Evolutionary conservation across 805 yeast species (phyloP).

Genomic region (Ogataea saltuana): DNA sequence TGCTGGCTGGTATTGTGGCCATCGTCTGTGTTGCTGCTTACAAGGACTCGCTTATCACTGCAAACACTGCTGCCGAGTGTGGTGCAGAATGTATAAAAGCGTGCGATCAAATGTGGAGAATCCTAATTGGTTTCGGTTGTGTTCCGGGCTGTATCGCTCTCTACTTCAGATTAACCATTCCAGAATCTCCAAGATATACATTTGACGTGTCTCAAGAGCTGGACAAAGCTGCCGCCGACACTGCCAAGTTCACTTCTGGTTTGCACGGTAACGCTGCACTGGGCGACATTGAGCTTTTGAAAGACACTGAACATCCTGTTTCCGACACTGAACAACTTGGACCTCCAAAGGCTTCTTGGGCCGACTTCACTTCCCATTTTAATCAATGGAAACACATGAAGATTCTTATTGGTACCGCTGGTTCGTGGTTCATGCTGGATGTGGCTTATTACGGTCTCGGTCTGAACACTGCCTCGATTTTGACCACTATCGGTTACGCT

Average conservation of each 20-base stretch:
- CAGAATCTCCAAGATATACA: constrained; percentile 91
- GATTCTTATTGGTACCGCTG: constrained; percentile 84
- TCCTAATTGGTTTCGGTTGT: constrained; percentile 84
- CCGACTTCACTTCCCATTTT: constrained; percentile 73
- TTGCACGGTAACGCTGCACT: constrained; percentile 49
- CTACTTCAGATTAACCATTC: constrained; percentile 90
- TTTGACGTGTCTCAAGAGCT: constrained; percentile 69
- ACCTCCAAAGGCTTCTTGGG: constrained; percentile 81
- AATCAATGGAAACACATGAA: constrained; percentile 85
- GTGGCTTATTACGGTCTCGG: constrained; percentile 89
- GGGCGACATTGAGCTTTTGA: constrained; percentile 45
- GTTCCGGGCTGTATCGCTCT: constrained; percentile 84
- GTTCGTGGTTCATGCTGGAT: constrained; percentile 88
- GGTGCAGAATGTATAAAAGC: constrained; percentile 68
- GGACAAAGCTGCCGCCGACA: constrained; percentile 57
- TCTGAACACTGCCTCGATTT: constrained; percentile 76
- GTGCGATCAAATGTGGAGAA: constrained; percentile 94
- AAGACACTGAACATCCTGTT: constrained; percentile 47
- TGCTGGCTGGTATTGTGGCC: constrained; percentile 83
- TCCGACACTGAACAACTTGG: constrained; percentile 34
- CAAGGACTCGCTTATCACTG: constrained; percentile 58
- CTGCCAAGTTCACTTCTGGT: constrained; percentile 52
- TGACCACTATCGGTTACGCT: constrained; percentile 83
- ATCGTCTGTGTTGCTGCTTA: constrained; percentile 74
- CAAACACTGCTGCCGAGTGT: constrained; percentile 60